These are phyloP conservation scores for Schizosaccharomyces lindneri DNA, from an alignment of 805 yeast genomes.

Conservation along the genomic window DNA sequence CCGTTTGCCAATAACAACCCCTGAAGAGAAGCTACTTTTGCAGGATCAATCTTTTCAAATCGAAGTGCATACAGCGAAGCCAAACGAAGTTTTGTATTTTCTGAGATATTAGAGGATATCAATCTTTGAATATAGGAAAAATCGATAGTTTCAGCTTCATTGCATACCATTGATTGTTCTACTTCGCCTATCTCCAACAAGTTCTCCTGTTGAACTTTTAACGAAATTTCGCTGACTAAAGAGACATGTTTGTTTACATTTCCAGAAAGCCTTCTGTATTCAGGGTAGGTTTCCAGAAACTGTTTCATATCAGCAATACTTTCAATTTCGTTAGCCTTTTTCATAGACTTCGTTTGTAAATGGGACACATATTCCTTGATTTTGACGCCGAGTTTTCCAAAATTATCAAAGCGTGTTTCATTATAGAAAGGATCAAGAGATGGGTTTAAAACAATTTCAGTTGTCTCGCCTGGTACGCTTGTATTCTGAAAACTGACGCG, in stretches of 20 bases:
- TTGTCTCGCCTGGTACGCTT: slow-evolving; percentile 32
- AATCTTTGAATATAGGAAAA: slow-evolving; percentile 29
- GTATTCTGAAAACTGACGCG: slow-evolving; percentile 40
- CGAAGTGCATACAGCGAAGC: slow-evolving; percentile 50
- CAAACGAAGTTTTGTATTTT: slow-evolving; percentile 40
- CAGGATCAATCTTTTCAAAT: slow-evolving; percentile 25
- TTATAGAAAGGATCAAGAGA: slow-evolving; percentile 54
- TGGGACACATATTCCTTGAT: slow-evolving; percentile 64
- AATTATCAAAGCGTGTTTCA: slow-evolving; percentile 67
- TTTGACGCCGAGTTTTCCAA: slow-evolving; percentile 80
- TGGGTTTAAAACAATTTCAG: slow-evolving; percentile 38
- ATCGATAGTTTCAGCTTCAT: slow-evolving; percentile 32
- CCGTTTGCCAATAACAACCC: neutral
- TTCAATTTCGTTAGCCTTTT: slow-evolving; percentile 35
- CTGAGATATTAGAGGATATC: slow-evolving; percentile 19
- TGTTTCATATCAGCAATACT: slow-evolving; percentile 75
- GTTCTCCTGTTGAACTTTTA: slow-evolving; percentile 31
- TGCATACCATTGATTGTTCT: slow-evolving; percentile 63
- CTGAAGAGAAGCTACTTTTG: slow-evolving; percentile 17
- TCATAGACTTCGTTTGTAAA: slow-evolving; percentile 58
- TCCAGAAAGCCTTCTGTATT: slow-evolving; percentile 63
- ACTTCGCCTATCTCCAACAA: slow-evolving; percentile 73
- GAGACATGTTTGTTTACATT: slow-evolving; percentile 85
- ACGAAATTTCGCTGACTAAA: slow-evolving; percentile 64
- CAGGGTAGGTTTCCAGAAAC: slow-evolving; percentile 82